These are phyloP conservation scores for Paramyrothecium sp. DNA, from an alignment of 2,329 filamentous ascomycete genomes.

Conservation along the genomic window DNA sequence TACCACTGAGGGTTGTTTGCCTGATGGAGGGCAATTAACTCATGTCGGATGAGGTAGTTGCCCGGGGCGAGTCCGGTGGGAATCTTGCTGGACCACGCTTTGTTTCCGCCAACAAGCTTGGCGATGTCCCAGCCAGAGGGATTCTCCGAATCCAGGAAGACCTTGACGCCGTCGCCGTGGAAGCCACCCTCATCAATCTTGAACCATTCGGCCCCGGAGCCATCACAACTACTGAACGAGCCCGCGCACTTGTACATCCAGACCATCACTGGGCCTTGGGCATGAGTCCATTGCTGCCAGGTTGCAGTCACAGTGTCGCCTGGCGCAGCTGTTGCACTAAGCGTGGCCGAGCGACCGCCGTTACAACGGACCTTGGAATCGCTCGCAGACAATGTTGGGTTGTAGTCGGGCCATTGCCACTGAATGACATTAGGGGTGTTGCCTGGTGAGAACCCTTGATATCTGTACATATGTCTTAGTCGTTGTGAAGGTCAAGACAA, in stretches of 20 bases:
- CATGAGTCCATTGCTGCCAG: constrained; percentile 58
- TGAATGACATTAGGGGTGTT: constrained; percentile 52
- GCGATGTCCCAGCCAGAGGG: constrained; percentile 12
- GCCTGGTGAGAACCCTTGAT: constrained; percentile 47
- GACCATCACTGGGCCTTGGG: constrained; percentile 58
- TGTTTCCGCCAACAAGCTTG: constrained; percentile 36
- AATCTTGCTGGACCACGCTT: constrained; percentile 49
- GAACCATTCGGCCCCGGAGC: constrained; percentile 54
- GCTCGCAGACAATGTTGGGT: constrained; percentile 48
- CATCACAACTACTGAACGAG: constrained; percentile 47
- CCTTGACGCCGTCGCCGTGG: constrained; percentile 33
- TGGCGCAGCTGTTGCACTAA: constrained; percentile 43
- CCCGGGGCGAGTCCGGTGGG: constrained; percentile 47
- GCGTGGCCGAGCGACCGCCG: constrained; percentile 46
- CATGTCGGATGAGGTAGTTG: constrained; percentile 56
- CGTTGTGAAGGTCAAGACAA: not conserved
- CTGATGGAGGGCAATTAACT: constrained; percentile 56
- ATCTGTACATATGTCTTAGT: constrained; percentile 14
- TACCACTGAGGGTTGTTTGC: constrained; percentile 52
- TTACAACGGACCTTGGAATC: constrained; percentile 55
- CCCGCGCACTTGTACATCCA: constrained; percentile 49
- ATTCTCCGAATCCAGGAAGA: constrained; percentile 14
- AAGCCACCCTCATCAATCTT: constrained; percentile 56
- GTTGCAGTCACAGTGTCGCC: constrained; percentile 46
- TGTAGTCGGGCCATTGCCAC: constrained; percentile 56